A percentile compares a stretch with the other conserved stretches of the same genome.
These are phyloP conservation scores for Colletotrichum neosansevieriae DNA, from an alignment of 2,329 filamentous ascomycete genomes.

Conservation along the genomic window DNA sequence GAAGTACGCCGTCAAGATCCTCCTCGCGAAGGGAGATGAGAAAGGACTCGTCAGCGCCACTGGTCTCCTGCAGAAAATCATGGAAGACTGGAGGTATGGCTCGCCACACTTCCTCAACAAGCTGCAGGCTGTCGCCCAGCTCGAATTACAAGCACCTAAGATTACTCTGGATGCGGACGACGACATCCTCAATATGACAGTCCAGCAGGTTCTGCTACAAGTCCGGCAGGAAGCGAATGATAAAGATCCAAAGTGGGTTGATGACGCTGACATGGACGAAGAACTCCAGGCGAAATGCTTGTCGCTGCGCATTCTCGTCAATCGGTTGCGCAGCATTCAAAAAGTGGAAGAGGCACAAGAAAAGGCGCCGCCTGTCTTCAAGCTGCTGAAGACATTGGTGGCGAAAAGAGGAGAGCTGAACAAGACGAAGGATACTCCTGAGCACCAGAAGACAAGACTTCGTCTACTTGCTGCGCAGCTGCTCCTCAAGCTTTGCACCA, in stretches of 20 bases:
- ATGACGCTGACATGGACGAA: slow-evolving; percentile 77
- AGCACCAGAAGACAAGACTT: slow-evolving; percentile 82
- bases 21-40: slow-evolving; percentile 79
- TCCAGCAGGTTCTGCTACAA: slow-evolving; percentile 79
- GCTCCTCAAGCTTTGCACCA: slow-evolving; percentile 84
- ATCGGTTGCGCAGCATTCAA: slow-evolving; percentile 76
- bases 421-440: slow-evolving; percentile 79
- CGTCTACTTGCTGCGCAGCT: slow-evolving; percentile 85
- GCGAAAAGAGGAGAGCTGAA: slow-evolving; percentile 83
- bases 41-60: slow-evolving; percentile 86
- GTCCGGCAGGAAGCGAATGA: slow-evolving; percentile 73
- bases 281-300: slow-evolving; percentile 87
- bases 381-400: slow-evolving; percentile 82
- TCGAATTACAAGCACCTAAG: slow-evolving; percentile 80
- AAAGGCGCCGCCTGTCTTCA: slow-evolving; percentile 77
- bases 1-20: slow-evolving; percentile 93
- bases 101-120: slow-evolving; percentile 81
- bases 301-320: slow-evolving; percentile 87
- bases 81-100: slow-evolving; percentile 80
- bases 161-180: slow-evolving; percentile 81
- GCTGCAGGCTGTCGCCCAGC: slow-evolving; percentile 77
- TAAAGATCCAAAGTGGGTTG: slow-evolving; percentile 73
- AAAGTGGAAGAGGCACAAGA: slow-evolving; percentile 66
- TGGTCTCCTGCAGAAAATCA: slow-evolving; percentile 81
- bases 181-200: slow-evolving; percentile 81